Conservation (phyloP, 2,329 filamentous ascomycete species). For the Drechslerella coelobrocha region DNA sequence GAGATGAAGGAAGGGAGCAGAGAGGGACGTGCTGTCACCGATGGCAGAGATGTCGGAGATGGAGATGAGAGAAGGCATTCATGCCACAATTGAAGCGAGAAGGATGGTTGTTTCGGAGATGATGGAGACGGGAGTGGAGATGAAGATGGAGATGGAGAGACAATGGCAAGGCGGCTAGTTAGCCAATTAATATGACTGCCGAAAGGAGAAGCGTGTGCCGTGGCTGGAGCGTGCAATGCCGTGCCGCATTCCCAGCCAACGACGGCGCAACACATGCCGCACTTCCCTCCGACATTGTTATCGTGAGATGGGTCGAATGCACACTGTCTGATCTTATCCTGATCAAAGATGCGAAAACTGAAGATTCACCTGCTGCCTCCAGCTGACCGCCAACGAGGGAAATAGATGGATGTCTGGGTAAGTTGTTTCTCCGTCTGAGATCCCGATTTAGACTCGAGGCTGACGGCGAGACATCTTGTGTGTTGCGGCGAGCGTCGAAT, state of each 20-base stretch:
- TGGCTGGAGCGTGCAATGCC: constrained; percentile 6
- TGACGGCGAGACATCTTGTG: neutral
- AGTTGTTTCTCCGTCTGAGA: too few relatives aligned
- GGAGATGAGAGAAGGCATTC: constrained; percentile 48
- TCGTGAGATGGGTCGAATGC: neutral
- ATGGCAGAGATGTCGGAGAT: constrained; percentile 31
- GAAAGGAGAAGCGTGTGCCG: neutral
- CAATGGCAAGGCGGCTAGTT: too few relatives aligned
- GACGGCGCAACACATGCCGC: constrained; percentile 34
- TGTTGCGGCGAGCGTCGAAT: neutral
- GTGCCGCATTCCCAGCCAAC: constrained; percentile 13
- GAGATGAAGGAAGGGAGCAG: neutral
- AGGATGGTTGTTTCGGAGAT: neutral
- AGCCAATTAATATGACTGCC: neutral
- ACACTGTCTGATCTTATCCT: too few relatives aligned
- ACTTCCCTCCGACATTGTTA: neutral
- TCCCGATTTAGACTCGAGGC: neutral
- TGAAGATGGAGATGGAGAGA: constrained; percentile 6
- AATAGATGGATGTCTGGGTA: too few relatives aligned
- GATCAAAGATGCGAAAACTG: too few relatives aligned
- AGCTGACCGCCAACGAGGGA: too few relatives aligned
- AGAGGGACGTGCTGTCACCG: constrained; percentile 35
- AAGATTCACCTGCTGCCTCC: too few relatives aligned
- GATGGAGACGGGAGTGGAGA: constrained; percentile 10
- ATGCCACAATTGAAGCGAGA: constrained; percentile 12